Evolutionary conservation across 2,329 filamentous ascomycete species (phyloP).

Genomic region (Hypoxylon sp.): DNA sequence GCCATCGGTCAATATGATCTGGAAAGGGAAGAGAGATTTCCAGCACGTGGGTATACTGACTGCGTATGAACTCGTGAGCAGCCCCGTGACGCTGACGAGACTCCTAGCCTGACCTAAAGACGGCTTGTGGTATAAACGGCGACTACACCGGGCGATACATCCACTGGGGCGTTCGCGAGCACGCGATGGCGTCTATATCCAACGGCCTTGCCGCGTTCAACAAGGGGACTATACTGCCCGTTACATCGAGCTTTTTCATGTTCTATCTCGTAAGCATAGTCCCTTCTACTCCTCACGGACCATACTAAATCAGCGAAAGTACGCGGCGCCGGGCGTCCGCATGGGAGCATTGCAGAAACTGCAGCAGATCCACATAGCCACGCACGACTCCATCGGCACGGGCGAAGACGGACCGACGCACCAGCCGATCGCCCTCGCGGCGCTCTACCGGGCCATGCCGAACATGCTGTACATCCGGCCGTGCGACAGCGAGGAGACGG

Average conservation of each 20-base stretch:
- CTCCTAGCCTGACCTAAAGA: slow-evolving; percentile 26
- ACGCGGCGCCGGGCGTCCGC: slow-evolving; percentile 56
- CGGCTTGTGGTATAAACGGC: slow-evolving; percentile 34
- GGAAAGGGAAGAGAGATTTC: slow-evolving; percentile 59
- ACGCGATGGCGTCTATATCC: slow-evolving; percentile 66
- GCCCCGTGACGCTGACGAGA: not conserved
- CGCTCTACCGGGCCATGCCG: slow-evolving; percentile 68
- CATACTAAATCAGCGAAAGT: slow-evolving; percentile 61
- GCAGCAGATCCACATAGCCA: slow-evolving; percentile 1
- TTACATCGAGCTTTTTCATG: slow-evolving; percentile 61
- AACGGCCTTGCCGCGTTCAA: slow-evolving; percentile 66
- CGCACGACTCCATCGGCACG: slow-evolving; percentile 40
- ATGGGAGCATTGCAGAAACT: slow-evolving; percentile 1
- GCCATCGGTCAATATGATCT: slow-evolving; percentile 59
- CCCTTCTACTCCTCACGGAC: not conserved
- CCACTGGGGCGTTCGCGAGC: slow-evolving; percentile 67
- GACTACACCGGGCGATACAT: slow-evolving; percentile 63
- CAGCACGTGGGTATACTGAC: slow-evolving; percentile 49
- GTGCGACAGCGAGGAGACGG: slow-evolving; percentile 64
- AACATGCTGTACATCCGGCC: slow-evolving; percentile 68
- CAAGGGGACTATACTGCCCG: slow-evolving; percentile 57
- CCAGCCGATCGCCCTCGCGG: slow-evolving; percentile 65
- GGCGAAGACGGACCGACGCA: slow-evolving; percentile 70
- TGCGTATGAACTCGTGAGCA: not conserved
- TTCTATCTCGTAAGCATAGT: not conserved